Conservation (phyloP, 306 rosid species). For the Ochetophila trinervis region DNA sequence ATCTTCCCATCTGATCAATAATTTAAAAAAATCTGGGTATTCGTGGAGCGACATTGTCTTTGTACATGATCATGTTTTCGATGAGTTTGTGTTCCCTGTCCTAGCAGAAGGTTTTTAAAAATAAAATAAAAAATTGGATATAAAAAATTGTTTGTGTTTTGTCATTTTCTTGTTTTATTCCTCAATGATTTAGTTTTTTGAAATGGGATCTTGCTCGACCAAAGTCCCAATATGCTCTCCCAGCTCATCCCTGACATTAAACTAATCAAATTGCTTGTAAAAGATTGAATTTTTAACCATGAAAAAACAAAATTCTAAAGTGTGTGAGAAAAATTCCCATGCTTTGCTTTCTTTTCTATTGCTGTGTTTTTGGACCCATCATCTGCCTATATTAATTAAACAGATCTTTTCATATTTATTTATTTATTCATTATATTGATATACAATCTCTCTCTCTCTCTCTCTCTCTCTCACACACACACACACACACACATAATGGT, state of each 20-base stretch:
- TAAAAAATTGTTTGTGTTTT: conserved; percentile 30
- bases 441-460: too few species aligned
- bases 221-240: conserved; percentile 54
- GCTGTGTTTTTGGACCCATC: too few species aligned
- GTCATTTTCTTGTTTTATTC: conserved; percentile 82
- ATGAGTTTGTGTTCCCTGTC: conserved; percentile 35
- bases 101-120: conserved; percentile 16
- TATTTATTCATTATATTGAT: too few species aligned
- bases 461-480: too few species aligned
- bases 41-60: conserved; percentile 33
- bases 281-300: neutral
- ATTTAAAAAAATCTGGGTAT: conserved; percentile 22
- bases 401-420: too few species aligned
- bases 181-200: conserved; percentile 62
- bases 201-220: conserved; percentile 57
- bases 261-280: conserved; percentile 1
- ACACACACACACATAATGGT: too few species aligned
- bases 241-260: conserved; percentile 52
- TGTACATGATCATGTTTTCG: conserved; percentile 40
- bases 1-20: neutral
- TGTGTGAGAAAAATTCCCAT: conserved; percentile 10
- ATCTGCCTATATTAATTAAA: too few species aligned
- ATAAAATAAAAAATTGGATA: neutral
- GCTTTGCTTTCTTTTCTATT: neutral
- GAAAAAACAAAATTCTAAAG: neutral